Conservation (phyloP, 805 yeast genomes). For the Jamesozyma hellenica region DNA sequence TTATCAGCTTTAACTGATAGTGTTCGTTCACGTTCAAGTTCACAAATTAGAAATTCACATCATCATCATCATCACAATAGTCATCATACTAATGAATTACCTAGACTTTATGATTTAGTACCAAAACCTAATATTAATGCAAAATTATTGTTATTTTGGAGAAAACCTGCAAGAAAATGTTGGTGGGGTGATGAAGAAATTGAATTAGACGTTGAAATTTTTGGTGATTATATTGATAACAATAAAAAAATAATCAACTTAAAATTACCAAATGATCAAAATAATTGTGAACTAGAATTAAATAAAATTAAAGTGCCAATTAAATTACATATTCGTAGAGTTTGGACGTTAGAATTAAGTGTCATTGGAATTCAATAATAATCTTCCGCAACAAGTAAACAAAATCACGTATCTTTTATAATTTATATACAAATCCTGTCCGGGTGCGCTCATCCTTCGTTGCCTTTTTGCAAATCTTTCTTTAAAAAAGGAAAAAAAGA, state of each 20-base stretch:
- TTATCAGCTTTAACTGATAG: constrained; percentile 53
- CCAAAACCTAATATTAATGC: constrained; percentile 33
- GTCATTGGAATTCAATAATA: constrained; percentile 72
- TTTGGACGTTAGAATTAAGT: constrained; percentile 91
- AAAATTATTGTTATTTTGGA: constrained; percentile 84
- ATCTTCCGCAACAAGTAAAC: no score
- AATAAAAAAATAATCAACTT: constrained; percentile 7
- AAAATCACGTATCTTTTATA: no score
- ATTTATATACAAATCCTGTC: no score
- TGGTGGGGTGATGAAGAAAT: constrained; percentile 81
- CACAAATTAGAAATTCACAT: constrained; percentile 30
- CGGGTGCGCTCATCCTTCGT: no score
- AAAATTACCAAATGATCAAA: constrained; percentile 10
- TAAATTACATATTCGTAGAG: constrained; percentile 79
- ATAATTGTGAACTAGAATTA: constrained; percentile 8
- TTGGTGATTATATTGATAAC: constrained; percentile 18
- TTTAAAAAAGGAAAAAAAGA: no score
- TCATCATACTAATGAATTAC: constrained; percentile 19
- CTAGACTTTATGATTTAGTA: constrained; percentile 26
- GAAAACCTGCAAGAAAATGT: constrained; percentile 96
- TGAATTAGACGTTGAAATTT: constrained; percentile 33
- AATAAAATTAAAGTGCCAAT: constrained; percentile 33
- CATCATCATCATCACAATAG: constrained; percentile 15
- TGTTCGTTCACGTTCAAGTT: constrained; percentile 49
- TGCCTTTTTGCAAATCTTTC: no score